Evolutionary conservation across 208 protist genomes (phyloP).

Genomic region (Leishmania major): DNA sequence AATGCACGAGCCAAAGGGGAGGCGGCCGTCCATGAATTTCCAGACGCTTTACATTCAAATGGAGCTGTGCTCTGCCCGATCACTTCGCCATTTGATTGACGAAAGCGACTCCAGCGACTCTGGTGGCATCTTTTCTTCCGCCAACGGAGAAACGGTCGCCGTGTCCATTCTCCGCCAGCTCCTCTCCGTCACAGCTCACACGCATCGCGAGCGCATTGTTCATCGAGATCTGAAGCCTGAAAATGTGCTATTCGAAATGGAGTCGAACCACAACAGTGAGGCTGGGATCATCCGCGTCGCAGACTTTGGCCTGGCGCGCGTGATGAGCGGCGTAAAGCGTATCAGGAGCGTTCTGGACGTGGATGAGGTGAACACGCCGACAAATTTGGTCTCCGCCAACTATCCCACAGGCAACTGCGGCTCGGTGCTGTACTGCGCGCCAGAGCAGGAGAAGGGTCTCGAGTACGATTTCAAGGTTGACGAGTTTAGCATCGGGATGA

Average conservation of each 20-base stretch:
- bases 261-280: constrained; percentile 42
- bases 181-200: constrained; percentile 73
- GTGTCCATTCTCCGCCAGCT: constrained; percentile 80
- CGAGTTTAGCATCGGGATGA: constrained; percentile 89
- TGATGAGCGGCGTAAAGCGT: constrained; percentile 52
- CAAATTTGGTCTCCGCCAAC: constrained; percentile 13
- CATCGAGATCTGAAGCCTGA: constrained; percentile 87
- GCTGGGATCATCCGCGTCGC: constrained; percentile 79
- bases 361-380: constrained; percentile 26
- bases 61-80: constrained; percentile 80
- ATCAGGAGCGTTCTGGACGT: constrained; percentile 51
- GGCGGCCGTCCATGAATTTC: constrained; percentile 4
- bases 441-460: constrained; percentile 74
- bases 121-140: constrained; percentile 44
- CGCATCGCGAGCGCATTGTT: constrained; percentile 72
- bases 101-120: constrained; percentile 44
- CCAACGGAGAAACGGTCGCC: constrained; percentile 61
- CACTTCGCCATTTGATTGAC: constrained; percentile 79
- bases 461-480: constrained; percentile 89
- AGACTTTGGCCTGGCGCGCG: constrained; percentile 81
- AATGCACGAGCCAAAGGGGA: neutral
- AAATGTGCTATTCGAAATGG: constrained; percentile 81
- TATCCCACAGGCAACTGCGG: constrained; percentile 63
- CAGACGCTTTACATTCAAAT: constrained; percentile 91
- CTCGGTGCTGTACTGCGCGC: constrained; percentile 85